Base-by-base conservation (phyloP, 805 yeast genomes). In the Hanseniaspora guilliermondii region DNA sequence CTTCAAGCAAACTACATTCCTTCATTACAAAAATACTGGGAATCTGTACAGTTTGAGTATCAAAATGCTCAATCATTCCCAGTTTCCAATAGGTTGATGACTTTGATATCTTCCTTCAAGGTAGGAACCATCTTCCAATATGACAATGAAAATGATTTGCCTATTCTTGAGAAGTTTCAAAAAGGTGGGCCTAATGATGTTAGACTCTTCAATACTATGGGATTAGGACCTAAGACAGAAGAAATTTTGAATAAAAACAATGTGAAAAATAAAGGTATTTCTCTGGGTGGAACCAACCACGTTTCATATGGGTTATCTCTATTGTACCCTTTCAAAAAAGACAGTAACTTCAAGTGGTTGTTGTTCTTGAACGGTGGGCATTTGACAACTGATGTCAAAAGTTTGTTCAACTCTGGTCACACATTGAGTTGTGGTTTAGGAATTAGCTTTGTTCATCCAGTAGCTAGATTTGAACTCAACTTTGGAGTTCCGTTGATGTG, bases 111-210 rank as follows among this genome's bases (percentile, higher is more conserved):
- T 6, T 33, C 55, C 14, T 52, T 52, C 30, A 52, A 41, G 45
- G 30, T 52, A 16, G 55, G 55, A 3, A 36, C 55, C 1, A 52
- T 52, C 14, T 36, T 44, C n/a, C 55, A 52, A 27, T 52, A 52
- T 33, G 55, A 12, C n/a, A 36, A 32, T 35, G 33, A 35, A 14
- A 22, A 8, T 2, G 39, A 44, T 5, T 21, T 74, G 1, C 89
- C 85, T 61, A 63, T 82, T 32, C 76, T 82, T 63, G 98, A 91
- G 66, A 76, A 85, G 59, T 91, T 89, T 65, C 86, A 82, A 62
- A 72, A 85, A 45, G 95, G 96, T 17, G 96, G 96, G 0, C 77
- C 81, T 14, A 76, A 80, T 53, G 83, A 82, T 53, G 78, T 87
- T 30, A 73, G 84, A 56, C 87, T 89, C 0, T 86, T 84, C 62